A percentile compares a stretch with the other conserved stretches of the same genome.
phyloP scores from a whole-genome alignment of 257 asterid species.

The Schizonepeta tenuifolia region DNA sequence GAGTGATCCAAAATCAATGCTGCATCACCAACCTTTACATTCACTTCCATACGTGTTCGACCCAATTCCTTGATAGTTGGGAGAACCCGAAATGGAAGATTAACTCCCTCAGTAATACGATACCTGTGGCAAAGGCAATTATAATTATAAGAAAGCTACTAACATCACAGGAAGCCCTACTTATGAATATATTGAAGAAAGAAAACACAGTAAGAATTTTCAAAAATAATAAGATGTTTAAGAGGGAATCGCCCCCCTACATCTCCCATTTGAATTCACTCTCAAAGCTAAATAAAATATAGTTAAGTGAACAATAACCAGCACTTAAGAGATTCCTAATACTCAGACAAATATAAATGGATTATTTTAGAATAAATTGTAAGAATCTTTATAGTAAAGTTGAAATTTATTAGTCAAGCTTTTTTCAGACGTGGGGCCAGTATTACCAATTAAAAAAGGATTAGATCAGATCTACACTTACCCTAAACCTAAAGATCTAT shows the following conservation, averaged over 20 bases:
- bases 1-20: conserved; percentile 18
- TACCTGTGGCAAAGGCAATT: conserved; percentile 58
- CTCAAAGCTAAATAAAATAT: conserved; percentile 17
- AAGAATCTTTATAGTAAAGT: not conserved
- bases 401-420: not conserved
- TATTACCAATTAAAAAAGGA: conserved; percentile 7
- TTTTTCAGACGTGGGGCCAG: conserved; percentile 15
- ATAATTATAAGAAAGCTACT: conserved; percentile 25
- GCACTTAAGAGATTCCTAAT: not conserved
- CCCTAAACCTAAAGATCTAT: not conserved
- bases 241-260: conserved; percentile 1
- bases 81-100: conserved; percentile 96
- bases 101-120: conserved; percentile 98
- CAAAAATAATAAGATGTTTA: conserved; percentile 16
- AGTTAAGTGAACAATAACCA: not conserved
- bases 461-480: not conserved
- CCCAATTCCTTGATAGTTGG: conserved; percentile 99
- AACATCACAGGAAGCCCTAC: conserved; percentile 23
- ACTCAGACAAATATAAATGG: not conserved
- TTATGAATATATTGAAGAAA: not conserved
- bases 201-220: not conserved
- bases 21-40: conserved; percentile 81
- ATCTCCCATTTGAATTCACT: conserved; percentile 16
- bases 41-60: conserved; percentile 99
- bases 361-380: conserved; percentile 2